Evolutionary conservation across 2,329 filamentous ascomycete species (phyloP), one percentile per base, ranked within the genome.

Genomic region (Elsinoe ampelina): DNA sequence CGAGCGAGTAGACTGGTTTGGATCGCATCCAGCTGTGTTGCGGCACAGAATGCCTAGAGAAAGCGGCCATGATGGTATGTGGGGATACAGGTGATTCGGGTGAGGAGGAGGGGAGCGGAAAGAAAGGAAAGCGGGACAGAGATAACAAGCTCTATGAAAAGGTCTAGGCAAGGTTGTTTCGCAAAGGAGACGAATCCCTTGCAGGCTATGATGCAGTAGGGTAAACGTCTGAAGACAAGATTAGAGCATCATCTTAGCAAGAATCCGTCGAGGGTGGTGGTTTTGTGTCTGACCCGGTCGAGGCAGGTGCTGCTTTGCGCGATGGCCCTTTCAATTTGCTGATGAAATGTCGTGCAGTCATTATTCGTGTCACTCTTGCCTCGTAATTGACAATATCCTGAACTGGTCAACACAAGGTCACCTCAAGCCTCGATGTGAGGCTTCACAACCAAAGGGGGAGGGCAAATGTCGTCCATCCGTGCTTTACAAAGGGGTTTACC

Each of bases 1-100:
- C 54, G 36, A 56, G 34, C 13, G 55, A 51, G 59, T 47, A 58
- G 32, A 62, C 51, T 10, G 58, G 42, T 35, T 58, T 60, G n/a
- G 59, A 57, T 22, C 61, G 58, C 12, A 58, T 22, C 38, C 41
- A 54, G 17, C 20, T 17, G 43, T 50, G 50, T 11, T 52, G 48
- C 1, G 43, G 41, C 10, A 19, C 43, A 11, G 54, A 48, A 26
- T 19, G 13, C 39, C 30, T 22, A 19, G 32, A 36, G 19, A 52
- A 39, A 10, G 48, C 19, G 12, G 19, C 34, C 32, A 52, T 52
- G 34, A n/a, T 26, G 45, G 17, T 34, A 58, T 55, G 51, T 47
- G 13, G 30, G 34, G 22, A 39, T 17, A 22, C 32, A 34, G 35
- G 45, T 20, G 43, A 36, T 11, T 17, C n/a, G 55, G 3, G 22